Base-by-base conservation (phyloP, 2,329 filamentous ascomycete genomes). In the Venturiaceae sp. region DNA sequence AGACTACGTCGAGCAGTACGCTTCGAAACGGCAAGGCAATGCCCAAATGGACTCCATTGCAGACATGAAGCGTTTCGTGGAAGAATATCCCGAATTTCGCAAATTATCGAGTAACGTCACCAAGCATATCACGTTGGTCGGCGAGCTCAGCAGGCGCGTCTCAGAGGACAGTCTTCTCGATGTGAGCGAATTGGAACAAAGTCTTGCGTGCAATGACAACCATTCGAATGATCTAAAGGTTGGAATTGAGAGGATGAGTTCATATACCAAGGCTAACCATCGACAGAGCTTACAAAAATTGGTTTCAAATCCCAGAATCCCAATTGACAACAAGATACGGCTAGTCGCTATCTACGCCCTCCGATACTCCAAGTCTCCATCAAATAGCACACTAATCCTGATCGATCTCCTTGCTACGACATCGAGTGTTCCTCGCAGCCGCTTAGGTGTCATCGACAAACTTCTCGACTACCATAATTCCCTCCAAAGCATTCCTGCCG, bases 51-150 rank as follows among this genome's bases (percentile, higher is more conserved):
- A 99, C 69, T 96, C 92, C 16, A 97, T 99, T 68, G 82, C 87
- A 58, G 94, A 99, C 70, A 99, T 99, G 95, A 99, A 99, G 72
- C 89, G 92, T 46, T 99, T 99, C 66, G 95, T 99, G 58, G 94
- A 99, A 72, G 94, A 99, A 68, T 99, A 97, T 69, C 94, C 94
- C 2, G 94, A 99, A 70, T 99, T 99, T 72, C 85, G 94, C 60
- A 95, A 96, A 67, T 83, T 99, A 1, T 96, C 94, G 1, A 92
- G 94, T 37, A 99, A 99, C 65, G 94, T 99, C 57, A 97, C 92
- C 75, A 99, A 99, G 70, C 94, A 99, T 69, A 95, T 99, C 59
- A 96, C 94, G 0, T 77, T 99, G 23, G 94, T 99, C 23, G 91
- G 91, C 0, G 95, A 99, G 69, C 80, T 99, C 41, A 96, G 91